Conservation (phyloP, 192 early-diverging fungal genomes). For the Podila clonocystis region DNA sequence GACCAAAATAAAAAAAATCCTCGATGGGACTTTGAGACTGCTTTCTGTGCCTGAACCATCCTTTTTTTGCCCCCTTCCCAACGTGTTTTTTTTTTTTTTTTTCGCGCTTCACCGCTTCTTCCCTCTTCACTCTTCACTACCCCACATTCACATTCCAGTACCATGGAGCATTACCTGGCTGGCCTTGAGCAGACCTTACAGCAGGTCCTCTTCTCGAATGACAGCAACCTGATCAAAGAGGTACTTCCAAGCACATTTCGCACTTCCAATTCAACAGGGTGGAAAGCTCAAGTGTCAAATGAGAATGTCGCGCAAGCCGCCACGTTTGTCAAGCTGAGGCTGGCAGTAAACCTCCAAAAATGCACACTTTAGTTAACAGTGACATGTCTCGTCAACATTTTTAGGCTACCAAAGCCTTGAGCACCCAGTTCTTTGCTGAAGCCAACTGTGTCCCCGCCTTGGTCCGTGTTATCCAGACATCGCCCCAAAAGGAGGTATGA, state of each 20-base stretch:
- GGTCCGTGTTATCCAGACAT: conserved; percentile 72
- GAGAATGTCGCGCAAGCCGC: not conserved
- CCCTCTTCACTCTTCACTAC: not conserved
- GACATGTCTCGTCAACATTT: not conserved
- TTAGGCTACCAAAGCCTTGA: conserved; percentile 75
- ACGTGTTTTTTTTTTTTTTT: conserved; percentile 7
- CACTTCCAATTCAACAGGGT: not conserved
- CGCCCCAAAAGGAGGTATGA: conserved; percentile 59
- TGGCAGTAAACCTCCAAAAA: not conserved
- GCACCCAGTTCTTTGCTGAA: conserved; percentile 75
- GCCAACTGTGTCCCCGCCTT: conserved; percentile 81
- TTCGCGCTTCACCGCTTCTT: not conserved
- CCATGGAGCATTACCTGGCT: conserved; percentile 15
- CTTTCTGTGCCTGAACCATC: not conserved
- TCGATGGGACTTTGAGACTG: not conserved
- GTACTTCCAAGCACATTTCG: not conserved
- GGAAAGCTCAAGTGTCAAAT: not conserved
- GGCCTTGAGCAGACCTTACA: conserved; percentile 17
- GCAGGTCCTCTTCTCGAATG: conserved; percentile 15
- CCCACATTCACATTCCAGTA: not conserved
- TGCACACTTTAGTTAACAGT: not conserved
- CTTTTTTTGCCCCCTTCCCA: not conserved
- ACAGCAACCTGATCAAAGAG: conserved; percentile 22
- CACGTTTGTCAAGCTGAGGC: not conserved
- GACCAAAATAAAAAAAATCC: not conserved